Conservation (phyloP, 192 early-diverging fungal species). For the Funneliformis mosseae region DNA sequence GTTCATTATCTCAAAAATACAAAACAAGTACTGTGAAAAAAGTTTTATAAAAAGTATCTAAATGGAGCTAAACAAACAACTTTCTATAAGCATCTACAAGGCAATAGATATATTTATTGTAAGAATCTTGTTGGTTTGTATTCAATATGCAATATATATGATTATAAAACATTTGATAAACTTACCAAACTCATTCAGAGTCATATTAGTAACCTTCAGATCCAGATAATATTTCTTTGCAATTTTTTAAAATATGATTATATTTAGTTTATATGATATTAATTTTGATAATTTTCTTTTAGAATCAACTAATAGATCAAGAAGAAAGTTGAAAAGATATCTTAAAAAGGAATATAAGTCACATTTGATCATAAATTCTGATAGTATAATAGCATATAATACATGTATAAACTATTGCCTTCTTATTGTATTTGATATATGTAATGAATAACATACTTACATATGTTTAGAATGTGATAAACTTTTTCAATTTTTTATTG, state of each 20-base stretch:
- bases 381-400: not conserved
- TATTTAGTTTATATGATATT: no score
- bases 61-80: constrained; percentile 4
- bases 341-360: not conserved
- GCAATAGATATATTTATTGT: not conserved
- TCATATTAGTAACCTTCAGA: not conserved
- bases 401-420: constrained; percentile 4
- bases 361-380: not conserved
- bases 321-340: not conserved
- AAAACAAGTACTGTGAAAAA: not conserved
- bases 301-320: not conserved
- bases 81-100: not conserved
- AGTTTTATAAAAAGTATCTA: not conserved
- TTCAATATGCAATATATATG: constrained; percentile 9
- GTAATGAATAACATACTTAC: not conserved
- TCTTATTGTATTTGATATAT: constrained; percentile 4
- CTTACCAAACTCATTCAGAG: not conserved
- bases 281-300: no score
- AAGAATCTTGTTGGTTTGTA: not conserved
- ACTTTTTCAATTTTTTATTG: not conserved
- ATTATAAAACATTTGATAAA: not conserved
- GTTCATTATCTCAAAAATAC: constrained; percentile 11
- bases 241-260: not conserved
- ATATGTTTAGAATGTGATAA: not conserved
- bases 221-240: no score